Base-by-base conservation (phyloP, 192 early-diverging fungal species). In the Podila epigama region DNA sequence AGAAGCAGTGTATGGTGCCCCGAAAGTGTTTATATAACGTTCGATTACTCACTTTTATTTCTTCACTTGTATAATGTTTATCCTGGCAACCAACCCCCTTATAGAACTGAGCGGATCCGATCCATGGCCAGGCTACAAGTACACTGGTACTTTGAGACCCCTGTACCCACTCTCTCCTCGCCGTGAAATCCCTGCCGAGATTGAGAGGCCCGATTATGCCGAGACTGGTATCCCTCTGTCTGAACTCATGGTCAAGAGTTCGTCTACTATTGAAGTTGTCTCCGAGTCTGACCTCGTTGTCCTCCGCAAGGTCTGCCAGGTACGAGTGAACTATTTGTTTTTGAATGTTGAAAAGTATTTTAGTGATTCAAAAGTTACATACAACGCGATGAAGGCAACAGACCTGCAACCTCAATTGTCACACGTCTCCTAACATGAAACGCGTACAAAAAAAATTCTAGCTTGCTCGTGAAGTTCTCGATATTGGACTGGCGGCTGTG, bases 401-500 rank as follows among this genome's bases (percentile, higher is more conserved):
- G n/a, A n/a, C n/a, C n/a, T n/a, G n/a, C n/a, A n/a, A n/a, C n/a
- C n/a, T n/a, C n/a, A n/a, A n/a, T n/a, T n/a, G n/a, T n/a, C n/a
- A 44, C 15, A 44, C 42, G 0, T 18, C 3, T 27, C 33, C 22
- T 11, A 35, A 8, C 18, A 7, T 11, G 8, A n/a, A 63, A 40
- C 18, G n/a, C 20, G 2, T 20, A 13, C 29, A 20, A 13, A 44
- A n/a, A 15, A n/a, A n/a, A 22, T 18, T 0, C 8, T 72, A 94
- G 90, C 79, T 96, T 42, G 86, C 86, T 12, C 90, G 97, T 36
- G 98, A 99, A 73, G 94, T 98, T 12, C 86, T 99, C 5, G 94
- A 98, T 63, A 90, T 82, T 60, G 98, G 93, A 28, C 86, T 90
- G 11, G 89, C 90, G 7, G 92, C 93, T 29, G 79, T 95, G 40